Percentiles rank a stretch among this genome's conserved stretches.
These are phyloP conservation scores for Samsoniella hepiali DNA, from an alignment of 2,329 filamentous ascomycete species.

Conservation along the genomic window DNA sequence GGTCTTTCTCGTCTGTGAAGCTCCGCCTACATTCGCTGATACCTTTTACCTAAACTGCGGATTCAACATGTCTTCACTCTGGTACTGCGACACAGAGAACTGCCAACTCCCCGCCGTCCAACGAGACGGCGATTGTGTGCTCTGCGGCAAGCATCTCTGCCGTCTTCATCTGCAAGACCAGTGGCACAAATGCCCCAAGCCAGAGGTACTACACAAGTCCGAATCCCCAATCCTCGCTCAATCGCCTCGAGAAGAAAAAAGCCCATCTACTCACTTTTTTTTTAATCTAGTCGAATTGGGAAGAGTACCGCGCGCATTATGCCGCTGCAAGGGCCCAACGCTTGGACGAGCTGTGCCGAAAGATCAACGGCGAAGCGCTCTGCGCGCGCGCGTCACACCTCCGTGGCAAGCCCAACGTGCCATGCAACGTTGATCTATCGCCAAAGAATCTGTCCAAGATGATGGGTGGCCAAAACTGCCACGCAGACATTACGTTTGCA, in stretches of 20 bases:
- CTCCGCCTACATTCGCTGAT: too few species aligned
- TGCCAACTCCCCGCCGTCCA: conserved; percentile 24
- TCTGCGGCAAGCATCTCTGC: conserved; percentile 28
- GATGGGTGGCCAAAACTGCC: conserved; percentile 29
- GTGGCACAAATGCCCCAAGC: conserved; percentile 18
- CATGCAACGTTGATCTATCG: conserved; percentile 24
- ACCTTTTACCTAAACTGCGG: too few species aligned
- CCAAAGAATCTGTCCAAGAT: conserved; percentile 23
- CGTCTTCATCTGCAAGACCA: conserved; percentile 23
- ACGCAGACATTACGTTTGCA: conserved; percentile 29
- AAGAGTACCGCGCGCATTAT: conserved; percentile 21
- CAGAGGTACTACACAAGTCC: conserved; percentile 21
- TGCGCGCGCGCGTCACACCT: conserved; percentile 23
- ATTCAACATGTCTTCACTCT: too few species aligned
- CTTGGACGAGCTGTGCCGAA: conserved; percentile 21
- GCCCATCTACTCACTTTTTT: too few species aligned
- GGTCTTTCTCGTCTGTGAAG: too few species aligned
- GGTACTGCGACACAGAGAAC: not conserved
- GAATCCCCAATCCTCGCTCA: too few species aligned
- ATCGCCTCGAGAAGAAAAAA: conserved; percentile 11
- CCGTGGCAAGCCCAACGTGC: conserved; percentile 7
- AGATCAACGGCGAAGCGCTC: conserved; percentile 22
- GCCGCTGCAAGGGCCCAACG: conserved; percentile 21
- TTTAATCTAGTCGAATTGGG: conserved; percentile 20
- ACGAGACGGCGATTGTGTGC: conserved; percentile 25